Evolutionary conservation across 306 rosid species (phyloP), one percentile per base, ranked within the genome.

Genomic region (Fagus crenata): DNA sequence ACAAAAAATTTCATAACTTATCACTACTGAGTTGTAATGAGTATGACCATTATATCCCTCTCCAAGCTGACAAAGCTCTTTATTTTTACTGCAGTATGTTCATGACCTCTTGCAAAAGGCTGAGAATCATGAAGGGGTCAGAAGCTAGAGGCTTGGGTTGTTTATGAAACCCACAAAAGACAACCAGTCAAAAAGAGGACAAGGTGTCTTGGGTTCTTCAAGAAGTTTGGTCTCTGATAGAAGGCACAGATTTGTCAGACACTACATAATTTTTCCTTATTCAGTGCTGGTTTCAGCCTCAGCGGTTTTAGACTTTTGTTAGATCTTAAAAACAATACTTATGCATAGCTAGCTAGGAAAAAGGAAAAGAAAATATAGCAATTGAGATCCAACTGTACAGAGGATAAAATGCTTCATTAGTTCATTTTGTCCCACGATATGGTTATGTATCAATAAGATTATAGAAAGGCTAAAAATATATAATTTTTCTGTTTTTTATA

Each of bases 101-200:
- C 74, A 83, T 78, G 31, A 70, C 74, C 22, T 88, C 95, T 4
- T 92, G 95, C 79, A 92, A 87, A 82, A 87, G 93, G 80, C 70
- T 90, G 71, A 87, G 81, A 75, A 88, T 90, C 71, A 82, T 92
- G 78, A 92, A 87, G 71, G 93, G 81, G 80, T 87, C 88, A 58
- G 91, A 92, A 72, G 87, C 95, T 67, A 88, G 83, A 77, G 95
- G 95, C 7, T 77, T 92, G 78, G 81, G 78, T 31, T 88, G 82
- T 75, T 78, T 79, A 17, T 84, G 84, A 79, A 65, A 17, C 53
- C 74, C n/a, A 11, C 36, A 22, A 37, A 56, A 79, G 58, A 12
- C 5, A 28, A 9, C 65, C 64, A 67, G 43, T 65, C 43, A 65
- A 69, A 56, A 4, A 42, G 39, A 58, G 13, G 7, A 35, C 32